Evolutionary conservation across 768 basidiomycete species (phyloP).

Genomic region (Peribolospora baueri): DNA sequence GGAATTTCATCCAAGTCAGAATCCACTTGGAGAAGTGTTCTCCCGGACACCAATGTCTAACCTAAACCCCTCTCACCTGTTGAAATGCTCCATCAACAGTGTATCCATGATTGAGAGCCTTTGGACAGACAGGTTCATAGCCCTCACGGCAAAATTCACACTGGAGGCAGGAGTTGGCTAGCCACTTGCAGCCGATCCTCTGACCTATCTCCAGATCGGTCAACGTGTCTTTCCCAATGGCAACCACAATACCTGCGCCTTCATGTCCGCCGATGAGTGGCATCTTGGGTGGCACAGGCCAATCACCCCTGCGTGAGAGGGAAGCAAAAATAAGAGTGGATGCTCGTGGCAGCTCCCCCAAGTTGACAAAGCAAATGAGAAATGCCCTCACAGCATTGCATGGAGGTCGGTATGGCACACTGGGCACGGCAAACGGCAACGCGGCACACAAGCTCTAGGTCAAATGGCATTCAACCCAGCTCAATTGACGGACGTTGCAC

Average conservation of each 20-base stretch:
- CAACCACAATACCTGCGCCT: slow-evolving; percentile 53
- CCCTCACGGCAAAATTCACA: slow-evolving; percentile 41
- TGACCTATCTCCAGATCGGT: slow-evolving; percentile 47
- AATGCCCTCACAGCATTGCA: slow-evolving; percentile 24
- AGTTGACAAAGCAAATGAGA: too few relatives aligned
- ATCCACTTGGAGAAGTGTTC: too few relatives aligned
- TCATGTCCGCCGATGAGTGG: slow-evolving; percentile 60
- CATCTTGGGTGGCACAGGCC: slow-evolving; percentile 30
- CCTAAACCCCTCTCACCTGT: slow-evolving; percentile 7
- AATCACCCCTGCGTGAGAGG: slow-evolving; percentile 28
- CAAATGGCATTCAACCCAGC: not conserved
- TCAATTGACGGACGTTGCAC: not conserved
- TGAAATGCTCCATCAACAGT: slow-evolving; percentile 50
- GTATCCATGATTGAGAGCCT: slow-evolving; percentile 40
- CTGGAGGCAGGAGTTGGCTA: slow-evolving; percentile 14
- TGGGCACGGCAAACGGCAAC: too few relatives aligned
- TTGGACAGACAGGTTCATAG: slow-evolving; percentile 41
- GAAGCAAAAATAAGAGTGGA: too few relatives aligned
- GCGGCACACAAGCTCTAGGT: not conserved
- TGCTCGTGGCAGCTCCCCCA: too few relatives aligned
- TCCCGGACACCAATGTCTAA: too few relatives aligned
- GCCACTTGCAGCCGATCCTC: slow-evolving; percentile 51
- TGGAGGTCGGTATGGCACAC: slow-evolving; percentile 31
- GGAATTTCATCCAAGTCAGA: too few relatives aligned
- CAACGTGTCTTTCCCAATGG: slow-evolving; percentile 40